phyloP scores from a whole-genome alignment of 106 monocot species.

The Apostasia ramifera region DNA sequence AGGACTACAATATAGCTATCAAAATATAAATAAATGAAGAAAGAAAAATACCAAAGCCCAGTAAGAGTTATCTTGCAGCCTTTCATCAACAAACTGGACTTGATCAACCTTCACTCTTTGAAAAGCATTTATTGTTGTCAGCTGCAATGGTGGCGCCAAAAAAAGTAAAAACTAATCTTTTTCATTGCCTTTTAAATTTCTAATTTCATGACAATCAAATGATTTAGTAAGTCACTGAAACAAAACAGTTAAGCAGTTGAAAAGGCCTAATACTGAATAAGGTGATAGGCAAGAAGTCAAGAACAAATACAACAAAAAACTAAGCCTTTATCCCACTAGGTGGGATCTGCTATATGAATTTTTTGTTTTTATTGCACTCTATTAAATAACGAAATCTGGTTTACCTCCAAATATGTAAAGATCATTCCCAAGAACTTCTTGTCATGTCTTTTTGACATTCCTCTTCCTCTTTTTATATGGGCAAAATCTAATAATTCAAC shows the following conservation, averaged over 20 bases:
- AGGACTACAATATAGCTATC: not conserved
- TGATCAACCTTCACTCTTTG: conserved; percentile 75
- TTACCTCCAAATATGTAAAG: too few species aligned
- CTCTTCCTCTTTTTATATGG: too few species aligned
- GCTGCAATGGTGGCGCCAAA: conserved; percentile 27
- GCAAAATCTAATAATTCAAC: too few species aligned
- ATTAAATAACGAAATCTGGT: too few species aligned
- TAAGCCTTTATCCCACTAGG: too few species aligned
- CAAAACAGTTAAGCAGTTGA: not conserved
- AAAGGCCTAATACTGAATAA: not conserved
- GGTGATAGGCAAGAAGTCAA: too few species aligned
- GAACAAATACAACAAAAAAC: too few species aligned
- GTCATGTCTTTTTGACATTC: too few species aligned
- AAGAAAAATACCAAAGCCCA: conserved; percentile 70
- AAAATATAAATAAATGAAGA: conserved; percentile 1
- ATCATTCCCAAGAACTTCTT: too few species aligned
- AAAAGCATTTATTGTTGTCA: conserved; percentile 54
- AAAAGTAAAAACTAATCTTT: not conserved
- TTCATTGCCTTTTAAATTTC: not conserved
- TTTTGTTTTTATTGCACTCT: too few species aligned
- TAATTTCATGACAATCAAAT: not conserved
- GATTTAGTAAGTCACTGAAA: not conserved
- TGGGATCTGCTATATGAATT: too few species aligned
- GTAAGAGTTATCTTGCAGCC: conserved; percentile 90
- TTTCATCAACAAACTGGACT: conserved; percentile 67